Evolutionary conservation across 345 rosid species (phyloP).

Genomic region (Psidium guajava): DNA sequence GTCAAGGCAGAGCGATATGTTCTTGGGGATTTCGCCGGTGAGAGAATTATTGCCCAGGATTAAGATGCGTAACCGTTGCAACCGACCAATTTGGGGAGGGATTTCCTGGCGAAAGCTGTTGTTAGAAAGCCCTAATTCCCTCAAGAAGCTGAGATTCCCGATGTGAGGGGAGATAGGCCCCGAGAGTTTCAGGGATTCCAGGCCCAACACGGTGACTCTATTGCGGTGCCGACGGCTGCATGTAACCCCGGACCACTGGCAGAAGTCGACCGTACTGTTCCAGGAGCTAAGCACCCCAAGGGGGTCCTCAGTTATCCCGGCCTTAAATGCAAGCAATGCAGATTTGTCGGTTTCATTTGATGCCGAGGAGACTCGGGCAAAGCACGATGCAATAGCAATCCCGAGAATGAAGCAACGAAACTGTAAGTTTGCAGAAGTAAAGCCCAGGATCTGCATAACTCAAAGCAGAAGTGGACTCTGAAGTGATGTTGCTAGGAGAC

Average conservation of each 20-base stretch:
- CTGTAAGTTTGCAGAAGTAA: neutral
- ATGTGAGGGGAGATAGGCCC: slow-evolving; percentile 1
- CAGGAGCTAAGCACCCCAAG: neutral
- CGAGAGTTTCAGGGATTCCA: neutral
- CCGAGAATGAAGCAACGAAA: neutral
- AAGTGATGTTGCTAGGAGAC: neutral
- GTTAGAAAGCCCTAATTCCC: neutral
- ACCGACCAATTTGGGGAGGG: neutral
- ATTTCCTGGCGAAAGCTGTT: neutral
- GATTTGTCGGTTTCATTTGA: neutral
- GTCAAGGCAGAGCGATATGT: slow-evolving; percentile 2
- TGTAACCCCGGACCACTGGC: neutral
- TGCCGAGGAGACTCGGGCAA: slow-evolving; percentile 5
- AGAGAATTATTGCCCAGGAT: neutral
- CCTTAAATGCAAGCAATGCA: neutral
- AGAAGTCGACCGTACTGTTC: neutral
- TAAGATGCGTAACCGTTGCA: neutral
- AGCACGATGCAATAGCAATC: neutral
- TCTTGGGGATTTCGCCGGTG: slow-evolving; percentile 4
- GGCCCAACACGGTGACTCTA: neutral
- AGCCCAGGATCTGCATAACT: neutral
- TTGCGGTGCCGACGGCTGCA: neutral
- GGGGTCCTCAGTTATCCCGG: neutral
- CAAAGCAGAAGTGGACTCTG: neutral
- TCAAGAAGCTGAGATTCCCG: neutral